Evolutionary conservation across 2,329 filamentous ascomycete genomes (phyloP).

Genomic region (Scytalidium sp.): DNA sequence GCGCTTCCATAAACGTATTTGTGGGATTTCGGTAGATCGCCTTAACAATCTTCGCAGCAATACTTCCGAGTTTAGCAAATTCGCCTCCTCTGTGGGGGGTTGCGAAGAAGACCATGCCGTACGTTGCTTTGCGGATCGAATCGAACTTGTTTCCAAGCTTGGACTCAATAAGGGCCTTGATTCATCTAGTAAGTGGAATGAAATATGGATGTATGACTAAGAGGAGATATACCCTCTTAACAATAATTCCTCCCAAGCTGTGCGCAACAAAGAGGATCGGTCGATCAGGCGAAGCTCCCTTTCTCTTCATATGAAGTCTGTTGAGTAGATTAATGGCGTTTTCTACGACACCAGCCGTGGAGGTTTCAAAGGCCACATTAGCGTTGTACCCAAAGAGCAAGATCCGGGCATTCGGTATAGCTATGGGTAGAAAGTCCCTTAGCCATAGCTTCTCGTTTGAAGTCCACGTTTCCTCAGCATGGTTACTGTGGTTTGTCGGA

Average conservation of each 20-base stretch:
- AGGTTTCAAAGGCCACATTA: slow-evolving; percentile 2
- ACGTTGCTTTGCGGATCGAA: not conserved
- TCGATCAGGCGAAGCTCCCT: slow-evolving; percentile 1
- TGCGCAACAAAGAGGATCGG: slow-evolving; percentile 14
- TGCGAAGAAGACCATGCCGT: slow-evolving; percentile 5
- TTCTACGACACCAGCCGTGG: not conserved
- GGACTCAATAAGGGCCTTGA: not conserved
- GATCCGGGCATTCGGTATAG: slow-evolving; percentile 2
- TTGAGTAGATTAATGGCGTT: slow-evolving; percentile 4
- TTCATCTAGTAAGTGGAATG: no score
- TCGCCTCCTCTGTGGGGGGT: slow-evolving; percentile 5
- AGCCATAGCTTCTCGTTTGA: slow-evolving; percentile 5
- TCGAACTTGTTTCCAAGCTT: not conserved
- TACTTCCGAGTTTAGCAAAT: slow-evolving; percentile 2
- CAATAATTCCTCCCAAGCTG: slow-evolving; percentile 15
- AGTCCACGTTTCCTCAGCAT: slow-evolving; percentile 9
- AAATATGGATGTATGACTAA: no score
- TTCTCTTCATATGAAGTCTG: not conserved
- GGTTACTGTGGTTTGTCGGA: slow-evolving; percentile 1
- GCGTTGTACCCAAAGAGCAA: slow-evolving; percentile 6
- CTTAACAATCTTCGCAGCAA: slow-evolving; percentile 1
- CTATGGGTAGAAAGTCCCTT: slow-evolving; percentile 1
- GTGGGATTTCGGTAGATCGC: not conserved
- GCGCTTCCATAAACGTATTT: slow-evolving; percentile 5
- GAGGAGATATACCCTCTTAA: slow-evolving; percentile 8